Conservation (phyloP, 2,329 filamentous ascomycete species). For the Lomentospora prolificans region DNA sequence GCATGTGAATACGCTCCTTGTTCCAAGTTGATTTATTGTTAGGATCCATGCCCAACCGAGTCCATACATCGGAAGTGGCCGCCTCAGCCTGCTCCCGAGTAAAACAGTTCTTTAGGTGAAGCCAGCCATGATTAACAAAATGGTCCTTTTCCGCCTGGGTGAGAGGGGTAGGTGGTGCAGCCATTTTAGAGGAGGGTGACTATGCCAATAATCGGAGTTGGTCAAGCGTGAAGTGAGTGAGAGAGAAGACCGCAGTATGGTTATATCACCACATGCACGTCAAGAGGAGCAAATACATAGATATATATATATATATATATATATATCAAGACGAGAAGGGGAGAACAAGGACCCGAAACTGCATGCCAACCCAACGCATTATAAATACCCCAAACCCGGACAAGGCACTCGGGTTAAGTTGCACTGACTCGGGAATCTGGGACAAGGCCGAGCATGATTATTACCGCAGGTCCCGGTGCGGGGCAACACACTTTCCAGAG, state of each 20-base stretch:
- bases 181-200: neutral
- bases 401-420: neutral
- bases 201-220: neutral
- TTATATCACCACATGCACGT: too few species aligned
- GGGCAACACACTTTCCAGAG: neutral
- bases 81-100: conserved; percentile 25
- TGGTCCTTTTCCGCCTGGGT: conserved; percentile 30
- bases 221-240: neutral
- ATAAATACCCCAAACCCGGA: neutral
- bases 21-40: conserved; percentile 57
- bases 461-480: neutral
- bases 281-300: too few species aligned
- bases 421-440: too few species aligned
- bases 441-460: neutral
- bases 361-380: neutral
- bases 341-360: neutral
- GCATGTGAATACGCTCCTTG: conserved; percentile 55
- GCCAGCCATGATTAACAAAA: conserved; percentile 29
- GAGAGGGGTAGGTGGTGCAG: conserved; percentile 15
- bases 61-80: conserved; percentile 43
- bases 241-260: neutral
- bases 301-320: too few species aligned
- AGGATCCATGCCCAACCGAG: conserved; percentile 53
- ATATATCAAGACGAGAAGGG: neutral
- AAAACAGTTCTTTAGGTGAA: conserved; percentile 23